Conservation (phyloP, 768 basidiomycete species). For the Lactifluus rugatus region DNA sequence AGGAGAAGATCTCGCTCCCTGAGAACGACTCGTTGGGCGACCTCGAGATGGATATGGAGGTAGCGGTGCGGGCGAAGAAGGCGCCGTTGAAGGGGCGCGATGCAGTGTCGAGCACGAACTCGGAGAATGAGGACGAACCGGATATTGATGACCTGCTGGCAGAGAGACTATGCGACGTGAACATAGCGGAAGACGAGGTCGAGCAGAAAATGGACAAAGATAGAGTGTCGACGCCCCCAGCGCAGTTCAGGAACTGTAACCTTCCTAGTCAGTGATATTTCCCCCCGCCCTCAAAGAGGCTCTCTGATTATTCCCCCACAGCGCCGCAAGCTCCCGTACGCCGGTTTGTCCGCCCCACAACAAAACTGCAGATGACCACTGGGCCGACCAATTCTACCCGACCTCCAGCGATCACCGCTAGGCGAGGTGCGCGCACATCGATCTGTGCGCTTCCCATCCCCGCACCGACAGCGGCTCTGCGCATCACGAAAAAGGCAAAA, state of each 20-base stretch:
- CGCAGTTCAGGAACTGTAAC: neutral
- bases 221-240: neutral
- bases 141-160: neutral
- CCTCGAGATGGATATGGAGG: conserved; percentile 11
- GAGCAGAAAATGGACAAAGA: neutral
- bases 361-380: neutral
- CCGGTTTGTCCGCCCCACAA: neutral
- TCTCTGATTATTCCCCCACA: neutral
- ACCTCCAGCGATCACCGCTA: neutral
- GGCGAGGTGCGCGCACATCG: neutral
- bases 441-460: conserved; percentile 7
- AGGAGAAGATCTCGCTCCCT: conserved; percentile 15
- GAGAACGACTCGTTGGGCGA: conserved; percentile 16
- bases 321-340: neutral
- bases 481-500: neutral
- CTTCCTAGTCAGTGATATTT: neutral
- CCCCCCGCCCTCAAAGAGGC: neutral
- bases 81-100: neutral
- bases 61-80: neutral
- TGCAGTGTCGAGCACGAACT: neutral
- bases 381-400: neutral
- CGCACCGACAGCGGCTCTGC: neutral
- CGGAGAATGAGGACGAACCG: conserved; percentile 3
- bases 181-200: conserved; percentile 4
- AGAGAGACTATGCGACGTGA: conserved; percentile 14